phyloP scores from a whole-genome alignment of 106 monocot species.

The Iris macrosiphon region DNA sequence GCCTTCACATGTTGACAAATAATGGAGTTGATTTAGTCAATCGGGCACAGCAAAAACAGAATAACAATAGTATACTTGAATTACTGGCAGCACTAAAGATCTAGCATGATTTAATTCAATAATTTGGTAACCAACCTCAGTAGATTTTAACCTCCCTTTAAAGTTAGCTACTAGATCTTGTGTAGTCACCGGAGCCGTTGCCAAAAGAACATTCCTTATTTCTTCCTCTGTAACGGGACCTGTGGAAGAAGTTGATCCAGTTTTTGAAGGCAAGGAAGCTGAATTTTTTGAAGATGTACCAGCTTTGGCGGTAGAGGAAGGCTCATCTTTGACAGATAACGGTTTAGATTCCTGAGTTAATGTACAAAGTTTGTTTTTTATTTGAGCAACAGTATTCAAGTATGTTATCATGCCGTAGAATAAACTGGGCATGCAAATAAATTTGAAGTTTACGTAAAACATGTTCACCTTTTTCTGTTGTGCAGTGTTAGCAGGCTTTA shows the following conservation, averaged over 20 bases:
- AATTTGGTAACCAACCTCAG: conserved; percentile 29
- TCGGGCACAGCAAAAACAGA: too few relatives aligned
- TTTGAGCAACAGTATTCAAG: neutral
- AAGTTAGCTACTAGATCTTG: conserved; percentile 84
- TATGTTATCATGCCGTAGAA: neutral
- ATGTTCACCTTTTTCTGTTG: conserved; percentile 64
- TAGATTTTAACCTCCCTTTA: conserved; percentile 56
- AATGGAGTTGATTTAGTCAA: too few relatives aligned
- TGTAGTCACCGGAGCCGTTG: conserved; percentile 70
- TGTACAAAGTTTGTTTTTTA: neutral
- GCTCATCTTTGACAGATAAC: conserved; percentile 60
- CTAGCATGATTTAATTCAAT: too few relatives aligned
- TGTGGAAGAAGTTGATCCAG: conserved; percentile 18
- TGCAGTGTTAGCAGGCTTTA: conserved; percentile 29
- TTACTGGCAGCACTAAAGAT: too few relatives aligned
- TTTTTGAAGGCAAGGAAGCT: conserved; percentile 16
- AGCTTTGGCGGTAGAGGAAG: conserved; percentile 35
- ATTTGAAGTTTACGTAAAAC: neutral
- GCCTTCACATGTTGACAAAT: too few relatives aligned
- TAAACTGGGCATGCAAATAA: neutral
- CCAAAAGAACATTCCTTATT: conserved; percentile 65
- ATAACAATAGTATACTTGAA: too few relatives aligned
- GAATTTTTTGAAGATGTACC: conserved; percentile 23
- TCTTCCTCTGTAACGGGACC: conserved; percentile 89
- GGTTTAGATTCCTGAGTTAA: conserved; percentile 39